These are phyloP conservation scores for Pythium graminicola DNA, from an alignment of 352 stramenopile species.

Conservation along the genomic window DNA sequence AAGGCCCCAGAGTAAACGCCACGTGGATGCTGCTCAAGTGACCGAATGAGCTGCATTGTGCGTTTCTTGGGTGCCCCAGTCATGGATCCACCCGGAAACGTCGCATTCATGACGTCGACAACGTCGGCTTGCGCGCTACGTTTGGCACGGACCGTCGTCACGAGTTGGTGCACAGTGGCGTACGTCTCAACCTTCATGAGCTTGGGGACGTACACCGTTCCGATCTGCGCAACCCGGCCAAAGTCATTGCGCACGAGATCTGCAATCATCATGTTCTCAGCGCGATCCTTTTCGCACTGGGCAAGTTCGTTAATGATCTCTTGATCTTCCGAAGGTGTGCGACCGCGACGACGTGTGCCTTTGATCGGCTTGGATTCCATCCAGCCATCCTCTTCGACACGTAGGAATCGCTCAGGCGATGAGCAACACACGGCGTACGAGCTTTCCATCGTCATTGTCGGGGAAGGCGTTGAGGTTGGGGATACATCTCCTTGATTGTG, in stretches of 20 bases:
- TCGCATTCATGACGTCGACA: constrained; percentile 90
- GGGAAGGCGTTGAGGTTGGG: neutral
- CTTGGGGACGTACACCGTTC: constrained; percentile 89
- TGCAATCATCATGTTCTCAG: constrained; percentile 98
- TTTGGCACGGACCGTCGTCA: constrained; percentile 91
- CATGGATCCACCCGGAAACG: constrained; percentile 97
- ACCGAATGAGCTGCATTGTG: constrained; percentile 94
- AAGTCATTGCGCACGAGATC: constrained; percentile 97
- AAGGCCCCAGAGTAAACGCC: constrained; percentile 95
- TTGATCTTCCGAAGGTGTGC: constrained; percentile 37
- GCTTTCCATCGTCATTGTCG: constrained; percentile 6
- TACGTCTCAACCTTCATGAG: constrained; percentile 95
- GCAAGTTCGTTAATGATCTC: constrained; percentile 70
- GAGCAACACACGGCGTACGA: constrained; percentile 92
- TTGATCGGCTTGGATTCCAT: constrained; percentile 98
- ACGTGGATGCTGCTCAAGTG: constrained; percentile 83
- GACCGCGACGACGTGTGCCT: constrained; percentile 78
- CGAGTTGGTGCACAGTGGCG: constrained; percentile 96
- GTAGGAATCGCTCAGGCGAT: constrained; percentile 94
- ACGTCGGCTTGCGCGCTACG: constrained; percentile 42
- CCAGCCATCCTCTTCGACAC: constrained; percentile 47
- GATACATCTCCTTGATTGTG: neutral
- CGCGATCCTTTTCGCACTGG: constrained; percentile 89
- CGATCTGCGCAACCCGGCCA: constrained; percentile 87
- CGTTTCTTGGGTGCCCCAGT: constrained; percentile 96